phyloP scores from a whole-genome alignment of 2,329 filamentous ascomycete species.

The Diaporthe citriasiana region DNA sequence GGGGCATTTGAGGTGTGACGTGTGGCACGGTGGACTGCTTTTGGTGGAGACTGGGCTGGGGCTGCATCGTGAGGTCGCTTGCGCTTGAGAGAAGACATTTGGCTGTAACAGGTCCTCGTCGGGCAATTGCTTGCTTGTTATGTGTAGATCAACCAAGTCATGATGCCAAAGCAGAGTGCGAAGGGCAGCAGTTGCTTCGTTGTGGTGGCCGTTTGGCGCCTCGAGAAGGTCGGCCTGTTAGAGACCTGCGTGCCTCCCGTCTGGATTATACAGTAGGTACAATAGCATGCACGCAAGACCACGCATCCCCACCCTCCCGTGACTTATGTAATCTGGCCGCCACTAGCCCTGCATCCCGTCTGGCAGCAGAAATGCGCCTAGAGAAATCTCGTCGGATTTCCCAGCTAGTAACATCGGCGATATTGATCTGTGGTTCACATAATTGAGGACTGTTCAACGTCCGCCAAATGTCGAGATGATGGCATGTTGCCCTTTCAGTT shows the following conservation, averaged over 20 bases:
- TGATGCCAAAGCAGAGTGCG: not conserved
- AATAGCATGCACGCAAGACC: not conserved
- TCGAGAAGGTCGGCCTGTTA: not conserved
- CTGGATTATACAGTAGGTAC: not conserved
- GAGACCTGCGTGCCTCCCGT: not conserved
- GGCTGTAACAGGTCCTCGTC: not conserved
- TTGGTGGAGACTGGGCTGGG: conserved; percentile 16
- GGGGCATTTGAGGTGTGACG: conserved; percentile 52
- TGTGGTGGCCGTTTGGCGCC: not conserved
- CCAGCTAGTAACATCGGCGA: not conserved
- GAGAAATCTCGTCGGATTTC: not conserved
- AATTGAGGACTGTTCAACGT: not conserved
- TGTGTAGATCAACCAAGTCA: not conserved
- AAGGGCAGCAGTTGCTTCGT: too few relatives aligned
- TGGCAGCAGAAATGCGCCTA: not conserved
- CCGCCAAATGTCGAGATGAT: conserved; percentile 5
- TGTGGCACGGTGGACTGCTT: conserved; percentile 48
- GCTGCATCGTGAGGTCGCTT: conserved; percentile 48
- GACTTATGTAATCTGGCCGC: not conserved
- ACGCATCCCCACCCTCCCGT: not conserved
- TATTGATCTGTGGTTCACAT: not conserved
- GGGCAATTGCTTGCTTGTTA: not conserved
- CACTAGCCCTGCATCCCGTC: not conserved
- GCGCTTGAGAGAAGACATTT: conserved; percentile 51
- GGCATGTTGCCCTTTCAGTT: not conserved